Percentiles rank a stretch among this genome's conserved stretches.
These are phyloP conservation scores for Aspergillus glaucus DNA, from an alignment of 2,329 filamentous ascomycete genomes.

Conservation along the genomic window DNA sequence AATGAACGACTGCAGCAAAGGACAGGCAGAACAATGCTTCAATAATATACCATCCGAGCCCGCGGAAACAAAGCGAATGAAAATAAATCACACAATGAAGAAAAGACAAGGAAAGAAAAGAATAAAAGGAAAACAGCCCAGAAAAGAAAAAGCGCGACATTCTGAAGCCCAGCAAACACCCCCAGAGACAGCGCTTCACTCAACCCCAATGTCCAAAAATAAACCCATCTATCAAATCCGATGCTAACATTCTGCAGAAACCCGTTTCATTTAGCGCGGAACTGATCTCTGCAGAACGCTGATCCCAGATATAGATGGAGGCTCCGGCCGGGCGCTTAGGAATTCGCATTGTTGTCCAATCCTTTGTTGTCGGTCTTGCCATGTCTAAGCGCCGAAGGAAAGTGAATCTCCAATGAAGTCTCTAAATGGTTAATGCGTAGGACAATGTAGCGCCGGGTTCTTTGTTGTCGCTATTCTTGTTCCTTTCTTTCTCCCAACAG, in stretches of 20 bases:
- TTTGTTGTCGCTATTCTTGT: no score
- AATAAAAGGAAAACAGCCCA: no score
- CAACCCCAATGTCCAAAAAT: not conserved
- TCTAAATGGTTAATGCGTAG: not conserved
- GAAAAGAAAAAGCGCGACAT: not conserved
- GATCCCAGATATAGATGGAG: not conserved
- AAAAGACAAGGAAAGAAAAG: no score
- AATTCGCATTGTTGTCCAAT: not conserved
- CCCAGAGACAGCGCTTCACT: not conserved
- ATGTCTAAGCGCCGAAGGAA: not conserved
- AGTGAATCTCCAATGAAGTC: not conserved
- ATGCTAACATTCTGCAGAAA: not conserved
- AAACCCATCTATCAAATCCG: not conserved
- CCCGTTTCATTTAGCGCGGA: not conserved
- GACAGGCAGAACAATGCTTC: not conserved
- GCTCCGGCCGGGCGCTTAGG: not conserved
- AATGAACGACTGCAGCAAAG: constrained; percentile 6
- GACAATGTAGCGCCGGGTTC: no score
- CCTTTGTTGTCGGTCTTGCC: not conserved
- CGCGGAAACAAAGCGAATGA: not conserved
- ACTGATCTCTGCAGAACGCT: not conserved
- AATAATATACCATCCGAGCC: not conserved
- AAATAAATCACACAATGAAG: not conserved
- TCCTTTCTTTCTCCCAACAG: no score
- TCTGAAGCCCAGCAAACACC: not conserved